Evolutionary conservation across 148 eudicot species (phyloP).

Genomic region (Pouteria glomerata): DNA sequence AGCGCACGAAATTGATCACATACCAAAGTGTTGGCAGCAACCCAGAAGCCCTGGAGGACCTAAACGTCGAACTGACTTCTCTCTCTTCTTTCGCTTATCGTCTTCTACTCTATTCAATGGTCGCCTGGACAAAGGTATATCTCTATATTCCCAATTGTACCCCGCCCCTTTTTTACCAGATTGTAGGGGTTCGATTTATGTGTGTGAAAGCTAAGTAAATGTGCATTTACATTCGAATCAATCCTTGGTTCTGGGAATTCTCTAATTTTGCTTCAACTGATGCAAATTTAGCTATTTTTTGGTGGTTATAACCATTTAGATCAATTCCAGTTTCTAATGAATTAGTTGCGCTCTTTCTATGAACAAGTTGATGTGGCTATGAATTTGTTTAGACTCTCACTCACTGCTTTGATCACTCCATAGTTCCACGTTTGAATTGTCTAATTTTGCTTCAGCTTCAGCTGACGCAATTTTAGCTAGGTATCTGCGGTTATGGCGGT

Average conservation of each 20-base stretch:
- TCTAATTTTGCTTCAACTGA: neutral
- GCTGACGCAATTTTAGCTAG: neutral
- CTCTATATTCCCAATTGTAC: neutral
- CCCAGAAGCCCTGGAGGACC: conserved; percentile 21
- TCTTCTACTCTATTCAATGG: conserved; percentile 13
- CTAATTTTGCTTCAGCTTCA: neutral
- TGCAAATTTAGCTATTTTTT: neutral
- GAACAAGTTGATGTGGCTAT: too few species aligned
- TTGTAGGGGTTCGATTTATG: neutral
- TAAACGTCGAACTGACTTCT: conserved; percentile 30
- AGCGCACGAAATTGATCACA: conserved; percentile 12
- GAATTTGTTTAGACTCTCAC: too few species aligned
- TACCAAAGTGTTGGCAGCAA: conserved; percentile 24
- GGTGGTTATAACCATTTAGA: neutral
- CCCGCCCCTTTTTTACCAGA: neutral
- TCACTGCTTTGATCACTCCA: too few species aligned
- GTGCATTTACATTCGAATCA: neutral
- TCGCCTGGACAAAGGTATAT: conserved; percentile 10
- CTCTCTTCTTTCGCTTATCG: conserved; percentile 16
- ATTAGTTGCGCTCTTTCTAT: too few species aligned
- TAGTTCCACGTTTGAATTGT: too few species aligned
- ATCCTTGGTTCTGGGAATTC: neutral
- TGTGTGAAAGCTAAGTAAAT: neutral
- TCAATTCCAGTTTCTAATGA: too few species aligned
- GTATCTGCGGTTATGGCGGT: neutral